These are phyloP conservation scores for Larix kaempferi DNA, from an alignment of 75 land plant species.

Conservation along the genomic window DNA sequence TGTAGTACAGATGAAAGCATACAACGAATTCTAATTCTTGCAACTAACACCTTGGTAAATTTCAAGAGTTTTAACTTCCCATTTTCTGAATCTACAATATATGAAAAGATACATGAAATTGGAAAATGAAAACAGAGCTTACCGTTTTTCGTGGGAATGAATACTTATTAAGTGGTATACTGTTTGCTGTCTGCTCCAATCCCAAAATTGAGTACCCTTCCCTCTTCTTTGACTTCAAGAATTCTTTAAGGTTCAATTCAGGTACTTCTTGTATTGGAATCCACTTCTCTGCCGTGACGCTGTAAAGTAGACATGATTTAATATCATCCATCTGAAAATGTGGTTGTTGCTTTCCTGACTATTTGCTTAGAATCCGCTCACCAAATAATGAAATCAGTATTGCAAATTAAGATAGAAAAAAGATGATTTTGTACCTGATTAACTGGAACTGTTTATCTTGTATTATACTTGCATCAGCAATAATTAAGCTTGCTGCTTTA, in stretches of 20 bases:
- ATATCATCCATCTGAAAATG: not conserved
- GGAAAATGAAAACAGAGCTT: slow-evolving; percentile 6
- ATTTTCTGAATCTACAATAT: too few relatives aligned
- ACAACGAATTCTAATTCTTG: not conserved
- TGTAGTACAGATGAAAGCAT: not conserved
- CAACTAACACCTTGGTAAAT: not conserved
- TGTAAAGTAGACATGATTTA: slow-evolving; percentile 16
- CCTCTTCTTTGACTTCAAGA: slow-evolving; percentile 59
- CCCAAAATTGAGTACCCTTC: slow-evolving; percentile 82
- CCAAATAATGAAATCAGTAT: not conserved
- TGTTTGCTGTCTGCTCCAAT: slow-evolving; percentile 90
- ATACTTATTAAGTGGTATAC: slow-evolving; percentile 56
- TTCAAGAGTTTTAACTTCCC: too few relatives aligned
- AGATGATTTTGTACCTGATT: slow-evolving; percentile 50
- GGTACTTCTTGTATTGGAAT: slow-evolving; percentile 80
- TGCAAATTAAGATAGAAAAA: not conserved
- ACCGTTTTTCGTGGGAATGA: slow-evolving; percentile 72
- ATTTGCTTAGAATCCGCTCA: slow-evolving; percentile 1
- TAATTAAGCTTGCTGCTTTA: slow-evolving; percentile 64
- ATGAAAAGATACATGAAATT: too few relatives aligned
- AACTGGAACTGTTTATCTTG: slow-evolving; percentile 88
- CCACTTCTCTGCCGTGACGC: slow-evolving; percentile 97
- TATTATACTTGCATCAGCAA: slow-evolving; percentile 59
- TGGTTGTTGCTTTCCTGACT: not conserved
- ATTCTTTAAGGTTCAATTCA: slow-evolving; percentile 48